Base-by-base conservation (phyloP, 2,329 filamentous ascomycete genomes). In the Amauroascus verrucosus region DNA sequence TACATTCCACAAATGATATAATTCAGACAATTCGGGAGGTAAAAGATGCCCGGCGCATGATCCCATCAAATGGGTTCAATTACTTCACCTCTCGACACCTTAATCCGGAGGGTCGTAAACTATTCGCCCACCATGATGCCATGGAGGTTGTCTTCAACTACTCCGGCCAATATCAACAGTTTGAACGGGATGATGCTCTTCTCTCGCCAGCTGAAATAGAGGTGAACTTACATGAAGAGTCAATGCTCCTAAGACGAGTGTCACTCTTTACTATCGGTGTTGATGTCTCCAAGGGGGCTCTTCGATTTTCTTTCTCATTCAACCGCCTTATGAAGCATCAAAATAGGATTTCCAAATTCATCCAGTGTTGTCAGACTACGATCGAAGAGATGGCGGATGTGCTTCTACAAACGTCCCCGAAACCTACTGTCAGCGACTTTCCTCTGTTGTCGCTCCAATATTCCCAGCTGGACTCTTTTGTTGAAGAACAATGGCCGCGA, bases 121-220 rank as follows among this genome's bases (percentile, higher is more conserved):
- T 53, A 1, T 66, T 65, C 43, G 54, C 57, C 1, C 65, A 65
- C 18, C 71, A 71, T 28, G 69, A 64, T 60, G 71, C 71, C 0
- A 67, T 70, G 61, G 69, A 71, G 50, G 63, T 71, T 13, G 61
- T 63, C 1, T 73, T 75, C 64, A 72, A 68, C 57, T 71, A 70
- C 54, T 68, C 65, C 52, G 64, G 45, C 11, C 30, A 5, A 11
- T 22, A 22, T 14, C 35, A 37, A 11, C 26, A 48, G n/a, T 16
- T 24, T 33, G 33, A 37, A 51, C 18, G 26, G 13, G n/a, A 9
- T 2, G 35, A 18, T 14, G 35, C 35, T 5, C 18, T 40, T 45
- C 20, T 52, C 13, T 3, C 35, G 26, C 26, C 26, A 30, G 26
- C 26, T 9, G 26, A 30, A 5, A 30, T 30, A 30, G 26, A 30